A percentile compares a stretch with the other conserved stretches of the same genome.
These are phyloP conservation scores for Podospora pseudoanserina DNA, from an alignment of 495 filamentous ascomycete species.

Conservation along the genomic window DNA sequence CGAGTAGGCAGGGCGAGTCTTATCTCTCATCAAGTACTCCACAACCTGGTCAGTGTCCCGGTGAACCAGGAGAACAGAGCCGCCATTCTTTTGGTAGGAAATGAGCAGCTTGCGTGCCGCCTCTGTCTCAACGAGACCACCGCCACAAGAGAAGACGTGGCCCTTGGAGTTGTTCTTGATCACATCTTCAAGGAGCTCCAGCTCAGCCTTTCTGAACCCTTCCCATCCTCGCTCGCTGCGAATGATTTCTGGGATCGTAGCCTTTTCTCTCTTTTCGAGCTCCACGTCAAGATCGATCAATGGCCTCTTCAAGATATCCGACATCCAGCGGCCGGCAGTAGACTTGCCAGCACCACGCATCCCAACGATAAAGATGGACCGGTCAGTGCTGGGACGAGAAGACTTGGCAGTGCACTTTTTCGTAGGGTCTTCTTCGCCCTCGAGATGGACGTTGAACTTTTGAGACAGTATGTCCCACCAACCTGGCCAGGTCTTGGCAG, in stretches of 20 bases:
- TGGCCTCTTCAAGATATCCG: conserved; percentile 65
- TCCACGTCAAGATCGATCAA: conserved; percentile 85
- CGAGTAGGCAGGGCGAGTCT: conserved; percentile 87
- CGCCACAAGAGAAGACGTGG: conserved; percentile 88
- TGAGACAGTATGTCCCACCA: conserved; percentile 92
- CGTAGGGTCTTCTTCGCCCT: conserved; percentile 62
- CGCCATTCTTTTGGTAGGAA: conserved; percentile 72
- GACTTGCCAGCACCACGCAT: conserved; percentile 99
- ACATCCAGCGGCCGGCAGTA: conserved; percentile 82
- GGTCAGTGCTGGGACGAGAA: conserved; percentile 36
- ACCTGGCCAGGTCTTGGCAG: conserved; percentile 98
- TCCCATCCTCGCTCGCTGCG: conserved; percentile 73
- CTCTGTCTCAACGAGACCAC: conserved; percentile 85
- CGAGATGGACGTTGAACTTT: conserved; percentile 67
- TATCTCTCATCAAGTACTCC: conserved; percentile 83
- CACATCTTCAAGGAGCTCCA: conserved; percentile 65
- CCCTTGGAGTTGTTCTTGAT: conserved; percentile 70
- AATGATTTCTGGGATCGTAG: conserved; percentile 83
- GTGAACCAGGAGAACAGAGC: conserved; percentile 85
- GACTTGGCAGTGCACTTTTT: conserved; percentile 38
- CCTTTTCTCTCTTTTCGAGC: conserved; percentile 67
- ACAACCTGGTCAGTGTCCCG: conserved; percentile 86
- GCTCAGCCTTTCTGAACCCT: conserved; percentile 78
- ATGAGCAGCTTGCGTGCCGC: conserved; percentile 73
- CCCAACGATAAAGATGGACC: conserved; percentile 88